Evolutionary conservation across 352 stramenopile species (phyloP), one percentile per base, ranked within the genome.

Genomic region (Globisporangium lucens): DNA sequence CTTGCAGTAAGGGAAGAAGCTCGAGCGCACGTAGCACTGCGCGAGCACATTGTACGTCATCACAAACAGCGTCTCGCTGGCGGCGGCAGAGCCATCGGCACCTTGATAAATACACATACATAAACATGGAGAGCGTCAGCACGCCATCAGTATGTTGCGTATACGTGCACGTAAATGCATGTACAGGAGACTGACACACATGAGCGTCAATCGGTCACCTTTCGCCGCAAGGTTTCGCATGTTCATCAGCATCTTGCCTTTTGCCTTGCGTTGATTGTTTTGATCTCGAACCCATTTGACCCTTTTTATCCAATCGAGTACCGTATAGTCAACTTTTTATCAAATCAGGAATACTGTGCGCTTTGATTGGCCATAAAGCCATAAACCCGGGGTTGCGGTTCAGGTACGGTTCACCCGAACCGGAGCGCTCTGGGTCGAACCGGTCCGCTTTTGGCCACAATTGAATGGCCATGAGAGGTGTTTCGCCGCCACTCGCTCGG

Each of bases 21-120:
- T 82, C 36, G 87, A 95, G 47, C 80, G 76, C 57, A 94, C 77
- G 68, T 93, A 95, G 70, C 76, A 88, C 66, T 95, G 87, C 36
- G 87, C 87, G 36, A 95, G 73, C 56, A 94, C 87, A 61, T 95
- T 95, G 74, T 93, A 95, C 68, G 85, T 93, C 86, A 95, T 93
- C n/a, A 95, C 82, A 2, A 71, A 59, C 65, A 93, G 73, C 56
- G 72, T 77, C n/a, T 82, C 76, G 36, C 57, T 51, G 43, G 43
- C 63, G 5, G 43, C 62, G 35, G 43, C 69, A 33, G 49, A 29
- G 4, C 22, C 52, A 61, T 62, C 33, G 17, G 36, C 36, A 0
- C 20, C 36, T 68, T 29, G 3, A 24, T 38, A 35, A 38, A 15
- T 15, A 27, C n/a, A 56, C 2, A 15, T n/a, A 10, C 17, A 51